phyloP scores from a whole-genome alignment of 73 alveolate genomes.

The Tetrahymena borealis region DNA sequence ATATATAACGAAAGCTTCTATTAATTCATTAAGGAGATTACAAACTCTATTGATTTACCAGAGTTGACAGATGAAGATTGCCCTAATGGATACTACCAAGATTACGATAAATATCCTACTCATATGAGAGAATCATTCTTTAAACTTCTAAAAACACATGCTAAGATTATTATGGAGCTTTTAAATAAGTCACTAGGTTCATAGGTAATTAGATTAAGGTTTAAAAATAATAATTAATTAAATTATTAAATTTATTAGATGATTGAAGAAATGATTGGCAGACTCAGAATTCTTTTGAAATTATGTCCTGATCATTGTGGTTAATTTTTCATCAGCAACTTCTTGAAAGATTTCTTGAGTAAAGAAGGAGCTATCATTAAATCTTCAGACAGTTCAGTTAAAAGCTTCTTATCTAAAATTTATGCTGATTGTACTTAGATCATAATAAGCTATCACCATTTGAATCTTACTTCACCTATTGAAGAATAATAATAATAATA shows the following conservation, averaged over 20 bases:
- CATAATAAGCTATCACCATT: neutral
- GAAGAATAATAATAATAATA: too few relatives aligned
- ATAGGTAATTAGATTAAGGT: neutral
- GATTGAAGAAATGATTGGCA: neutral
- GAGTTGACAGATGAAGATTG: neutral
- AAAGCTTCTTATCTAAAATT: neutral
- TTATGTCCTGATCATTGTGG: neutral
- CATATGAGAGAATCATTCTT: neutral
- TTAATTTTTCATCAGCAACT: neutral
- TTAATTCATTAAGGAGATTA: slow-evolving; percentile 13
- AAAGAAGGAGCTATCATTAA: neutral
- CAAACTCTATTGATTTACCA: slow-evolving; percentile 8
- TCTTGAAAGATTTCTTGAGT: neutral
- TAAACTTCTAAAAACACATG: neutral
- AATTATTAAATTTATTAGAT: neutral
- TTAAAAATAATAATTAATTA: neutral
- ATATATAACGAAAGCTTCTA: slow-evolving; percentile 23
- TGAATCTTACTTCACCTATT: neutral
- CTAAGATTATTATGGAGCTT: neutral
- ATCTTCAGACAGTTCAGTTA: neutral
- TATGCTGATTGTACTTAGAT: neutral
- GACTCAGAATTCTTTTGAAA: neutral
- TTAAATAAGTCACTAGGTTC: neutral
- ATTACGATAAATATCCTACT: neutral
- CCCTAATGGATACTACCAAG: neutral